Conservation (phyloP, 352 stramenopile species). For the Pythium pectinolyticum region DNA sequence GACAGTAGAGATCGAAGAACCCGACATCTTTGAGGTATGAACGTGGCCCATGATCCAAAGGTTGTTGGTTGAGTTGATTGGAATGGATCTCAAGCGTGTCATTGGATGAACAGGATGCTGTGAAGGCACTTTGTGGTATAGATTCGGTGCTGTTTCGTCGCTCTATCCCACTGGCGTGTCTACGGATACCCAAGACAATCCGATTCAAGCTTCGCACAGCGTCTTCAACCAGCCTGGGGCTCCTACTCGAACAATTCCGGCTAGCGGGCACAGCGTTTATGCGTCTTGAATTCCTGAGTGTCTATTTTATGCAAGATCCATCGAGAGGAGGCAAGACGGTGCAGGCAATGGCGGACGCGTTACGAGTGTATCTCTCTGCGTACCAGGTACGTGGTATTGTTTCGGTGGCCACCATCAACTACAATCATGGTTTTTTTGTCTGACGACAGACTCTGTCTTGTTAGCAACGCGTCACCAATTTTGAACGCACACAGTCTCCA, state of each 20-base stretch:
- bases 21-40: conserved; percentile 57
- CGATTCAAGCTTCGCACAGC: conserved; percentile 43
- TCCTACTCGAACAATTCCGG: conserved; percentile 57
- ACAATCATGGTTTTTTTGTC: not conserved
- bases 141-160: conserved; percentile 58
- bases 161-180: conserved; percentile 37
- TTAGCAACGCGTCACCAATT: not conserved
- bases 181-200: conserved; percentile 46
- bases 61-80: not conserved
- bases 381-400: conserved; percentile 43
- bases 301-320: conserved; percentile 66
- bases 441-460: not conserved
- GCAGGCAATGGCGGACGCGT: conserved; percentile 55
- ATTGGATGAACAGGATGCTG: conserved; percentile 54
- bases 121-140: conserved; percentile 63
- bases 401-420: too few relatives aligned
- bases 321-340: conserved; percentile 59
- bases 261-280: conserved; percentile 53
- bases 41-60: not conserved
- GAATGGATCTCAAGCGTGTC: too few relatives aligned
- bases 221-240: conserved; percentile 41
- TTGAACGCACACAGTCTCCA: too few relatives aligned
- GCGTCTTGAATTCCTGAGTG: conserved; percentile 60
- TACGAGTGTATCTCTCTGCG: conserved; percentile 47
- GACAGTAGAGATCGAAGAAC: conserved; percentile 50